Conservation (phyloP, 2,329 filamentous ascomycete genomes). For the Ilyonectria mors-panacis region DNA sequence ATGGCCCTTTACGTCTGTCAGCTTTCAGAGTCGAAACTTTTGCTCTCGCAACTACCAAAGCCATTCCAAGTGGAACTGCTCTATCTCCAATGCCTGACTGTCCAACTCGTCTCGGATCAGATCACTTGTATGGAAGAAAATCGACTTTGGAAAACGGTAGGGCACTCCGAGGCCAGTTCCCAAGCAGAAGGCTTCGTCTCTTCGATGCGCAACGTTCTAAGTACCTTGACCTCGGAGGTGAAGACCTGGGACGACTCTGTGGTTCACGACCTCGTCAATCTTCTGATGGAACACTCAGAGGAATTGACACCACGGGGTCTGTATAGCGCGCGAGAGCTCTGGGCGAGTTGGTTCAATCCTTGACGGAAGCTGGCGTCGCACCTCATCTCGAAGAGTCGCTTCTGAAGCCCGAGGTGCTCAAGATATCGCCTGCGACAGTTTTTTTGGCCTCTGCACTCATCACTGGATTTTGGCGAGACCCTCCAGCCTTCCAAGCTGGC, state of each 20-base stretch:
- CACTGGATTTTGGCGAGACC: constrained; percentile 67
- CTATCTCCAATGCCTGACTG: constrained; percentile 65
- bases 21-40: constrained; percentile 64
- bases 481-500: constrained; percentile 64
- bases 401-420: constrained; percentile 61
- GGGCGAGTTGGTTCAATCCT: constrained; percentile 63
- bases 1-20: constrained; percentile 80
- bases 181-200: constrained; percentile 63
- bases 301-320: constrained; percentile 61
- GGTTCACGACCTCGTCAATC: constrained; percentile 59
- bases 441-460: constrained; percentile 67
- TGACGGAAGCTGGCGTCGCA: constrained; percentile 63
- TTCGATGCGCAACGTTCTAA: constrained; percentile 57
- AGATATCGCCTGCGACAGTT: constrained; percentile 61
- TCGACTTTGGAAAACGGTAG: constrained; percentile 63
- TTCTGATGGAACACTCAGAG: constrained; percentile 60
- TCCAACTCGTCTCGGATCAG: constrained; percentile 69
- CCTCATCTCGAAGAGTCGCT: constrained; percentile 64
- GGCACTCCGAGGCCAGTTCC: constrained; percentile 51
- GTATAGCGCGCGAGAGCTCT: constrained; percentile 68
- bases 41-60: constrained; percentile 57
- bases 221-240: constrained; percentile 50
- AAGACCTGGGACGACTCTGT: constrained; percentile 59
- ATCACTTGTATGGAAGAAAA: constrained; percentile 61
- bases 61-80: constrained; percentile 65